Conservation (phyloP, 805 yeast genomes). For the Candida khao-thaluensis region DNA sequence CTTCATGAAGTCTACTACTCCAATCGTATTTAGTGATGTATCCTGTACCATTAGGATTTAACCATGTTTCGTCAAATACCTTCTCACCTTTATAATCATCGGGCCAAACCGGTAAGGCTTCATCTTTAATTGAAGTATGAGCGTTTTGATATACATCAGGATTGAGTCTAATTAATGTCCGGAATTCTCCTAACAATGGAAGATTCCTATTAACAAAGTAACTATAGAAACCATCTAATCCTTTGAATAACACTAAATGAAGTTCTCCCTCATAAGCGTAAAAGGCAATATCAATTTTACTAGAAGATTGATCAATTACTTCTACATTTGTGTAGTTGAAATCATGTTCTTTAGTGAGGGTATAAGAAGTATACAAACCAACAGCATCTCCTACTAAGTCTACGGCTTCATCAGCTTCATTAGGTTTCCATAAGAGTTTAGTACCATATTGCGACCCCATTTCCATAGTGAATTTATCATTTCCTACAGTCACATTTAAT, state of each 20-base stretch:
- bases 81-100: slow-evolving; percentile 9
- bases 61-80: slow-evolving; percentile 14
- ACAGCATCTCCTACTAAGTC: slow-evolving; percentile 11
- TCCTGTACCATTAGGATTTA: background rate
- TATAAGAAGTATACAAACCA: slow-evolving; percentile 11
- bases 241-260: slow-evolving; percentile 11
- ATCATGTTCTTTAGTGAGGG: slow-evolving; percentile 5
- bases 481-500: slow-evolving; percentile 9
- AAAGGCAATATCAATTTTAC: slow-evolving; percentile 10
- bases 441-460: slow-evolving; percentile 12
- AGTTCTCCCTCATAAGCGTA: slow-evolving; percentile 11
- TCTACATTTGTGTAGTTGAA: slow-evolving; percentile 8
- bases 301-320: slow-evolving; percentile 1
- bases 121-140: slow-evolving; percentile 12
- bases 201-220: slow-evolving; percentile 11
- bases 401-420: slow-evolving; percentile 9
- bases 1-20: slow-evolving; percentile 14
- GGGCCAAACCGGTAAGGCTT: slow-evolving; percentile 10
- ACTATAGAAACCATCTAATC: slow-evolving; percentile 12
- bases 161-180: slow-evolving; percentile 12
- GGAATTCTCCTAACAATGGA: slow-evolving; percentile 11
- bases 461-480: slow-evolving; percentile 13
- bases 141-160: slow-evolving; percentile 12
- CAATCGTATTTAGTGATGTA: slow-evolving; percentile 14
- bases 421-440: slow-evolving; percentile 10